Percentiles rank a stretch among this genome's conserved stretches.
phyloP scores from a whole-genome alignment of 805 yeast genomes.

The Komagataella phaffii region DNA sequence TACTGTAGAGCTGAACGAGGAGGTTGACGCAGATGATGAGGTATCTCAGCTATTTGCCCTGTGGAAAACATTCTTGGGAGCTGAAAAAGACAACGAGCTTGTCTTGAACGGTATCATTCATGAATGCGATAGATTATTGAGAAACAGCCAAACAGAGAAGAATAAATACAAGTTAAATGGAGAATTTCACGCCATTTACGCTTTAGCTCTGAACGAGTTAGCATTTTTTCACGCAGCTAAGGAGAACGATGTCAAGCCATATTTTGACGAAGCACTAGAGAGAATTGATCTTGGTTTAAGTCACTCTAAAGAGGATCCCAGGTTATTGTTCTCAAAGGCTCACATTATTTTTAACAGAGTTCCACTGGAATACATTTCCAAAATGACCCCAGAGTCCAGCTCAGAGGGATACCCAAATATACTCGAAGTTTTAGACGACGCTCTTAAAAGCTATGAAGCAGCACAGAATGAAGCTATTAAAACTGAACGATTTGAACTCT shows the following conservation, averaged over 20 bases:
- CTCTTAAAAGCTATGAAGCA: conserved; percentile 29
- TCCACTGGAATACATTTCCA: conserved; percentile 42
- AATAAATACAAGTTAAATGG: conserved; percentile 21
- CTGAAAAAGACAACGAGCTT: conserved; percentile 48
- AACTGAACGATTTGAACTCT: conserved; percentile 12
- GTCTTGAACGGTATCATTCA: conserved; percentile 79
- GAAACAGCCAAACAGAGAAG: conserved; percentile 22
- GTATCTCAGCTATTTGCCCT: conserved; percentile 63
- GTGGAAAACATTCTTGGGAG: conserved; percentile 47
- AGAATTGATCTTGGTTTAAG: conserved; percentile 48
- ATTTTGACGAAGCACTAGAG: conserved; percentile 60
- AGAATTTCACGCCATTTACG: conserved; percentile 62
- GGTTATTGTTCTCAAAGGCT: conserved; percentile 38
- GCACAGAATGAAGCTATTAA: conserved; percentile 22
- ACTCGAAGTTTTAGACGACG: conserved; percentile 27
- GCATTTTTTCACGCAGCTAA: conserved; percentile 33
- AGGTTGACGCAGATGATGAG: conserved; percentile 65
- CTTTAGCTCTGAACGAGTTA: conserved; percentile 52
- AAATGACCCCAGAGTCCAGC: conserved; percentile 27
- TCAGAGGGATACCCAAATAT: conserved; percentile 21
- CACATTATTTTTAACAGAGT: conserved; percentile 43
- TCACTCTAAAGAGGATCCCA: conserved; percentile 28
- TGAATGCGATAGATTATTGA: conserved; percentile 73
- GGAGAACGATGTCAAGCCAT: conserved; percentile 29
- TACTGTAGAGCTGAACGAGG: conserved; percentile 57